A percentile compares a stretch with the other conserved stretches of the same genome.
Conservation (phyloP, 257 asterid species). For the Nicotiana tabacum region DNA sequence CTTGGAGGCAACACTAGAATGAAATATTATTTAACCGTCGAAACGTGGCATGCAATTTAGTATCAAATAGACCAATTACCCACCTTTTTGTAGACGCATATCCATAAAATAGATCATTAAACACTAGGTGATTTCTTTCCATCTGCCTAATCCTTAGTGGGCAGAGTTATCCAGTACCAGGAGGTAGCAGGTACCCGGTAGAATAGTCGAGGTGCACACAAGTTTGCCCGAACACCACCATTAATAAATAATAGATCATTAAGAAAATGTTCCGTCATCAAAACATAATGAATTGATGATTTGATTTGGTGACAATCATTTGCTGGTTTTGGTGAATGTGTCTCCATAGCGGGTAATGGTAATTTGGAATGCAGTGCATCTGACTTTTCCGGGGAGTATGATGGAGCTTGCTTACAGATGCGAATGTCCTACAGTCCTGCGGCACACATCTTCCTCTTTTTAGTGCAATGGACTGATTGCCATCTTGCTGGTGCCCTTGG, state of each 20-base stretch:
- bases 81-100: background rate
- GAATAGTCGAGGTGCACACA: too few relatives aligned
- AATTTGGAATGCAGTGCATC: conserved; percentile 67
- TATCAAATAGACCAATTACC: background rate
- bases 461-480: conserved; percentile 94
- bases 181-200: too few relatives aligned
- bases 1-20: background rate
- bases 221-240: too few relatives aligned
- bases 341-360: background rate
- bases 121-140: too few relatives aligned
- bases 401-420: conserved; percentile 93
- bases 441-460: conserved; percentile 78
- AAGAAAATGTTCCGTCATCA: background rate
- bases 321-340: background rate
- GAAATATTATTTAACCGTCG: background rate
- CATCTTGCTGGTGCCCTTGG: conserved; percentile 97
- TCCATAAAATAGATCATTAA: background rate
- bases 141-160: too few relatives aligned
- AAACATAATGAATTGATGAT: background rate
- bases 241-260: too few relatives aligned
- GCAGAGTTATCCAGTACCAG: too few relatives aligned
- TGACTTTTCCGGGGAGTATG: conserved; percentile 74
- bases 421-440: conserved; percentile 93
- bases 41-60: background rate
- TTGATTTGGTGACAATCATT: background rate